Base-by-base conservation (phyloP, 768 basidiomycete species). In the Chalciporus sphaerocephalus region DNA sequence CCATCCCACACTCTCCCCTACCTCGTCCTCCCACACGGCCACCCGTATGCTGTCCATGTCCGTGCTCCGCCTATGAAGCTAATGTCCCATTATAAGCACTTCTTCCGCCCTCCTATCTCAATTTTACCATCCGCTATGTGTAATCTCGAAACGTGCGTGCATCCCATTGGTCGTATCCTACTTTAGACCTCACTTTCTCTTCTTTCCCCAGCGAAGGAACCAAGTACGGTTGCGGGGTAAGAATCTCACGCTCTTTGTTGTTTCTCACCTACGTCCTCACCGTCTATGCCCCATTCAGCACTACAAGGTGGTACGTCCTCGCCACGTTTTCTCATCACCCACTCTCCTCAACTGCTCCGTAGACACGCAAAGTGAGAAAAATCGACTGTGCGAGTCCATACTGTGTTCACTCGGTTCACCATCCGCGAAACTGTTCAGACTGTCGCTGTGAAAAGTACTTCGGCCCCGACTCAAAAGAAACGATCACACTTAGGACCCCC, bases 401-500 rank as follows among this genome's bases (percentile, higher is more conserved):
- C 44, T 78, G 76, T 55, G 57, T 62, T 18, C 63, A 69, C 44
- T 78, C 75, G 4, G 41, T 22, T 1, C 58, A 56, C 22, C 76
- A 78, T 53, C 60, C 67, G 1, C 61, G 58, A n/a, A 65, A 65
- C 23, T 78, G 75, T 52, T 47, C 48, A 37, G 61, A 69, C 42
- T 76, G 74, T 43, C 58, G 54, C 30, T 76, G 76, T 56, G 71
- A 77, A 44, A 65, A 87, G 87, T 87, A 82, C 59, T 73, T 74
- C 54, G 85, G 85, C 17, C 87, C 88, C 1, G 87, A 90, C 55
- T 66, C 67, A 34, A 74, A 72, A 43, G 85, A 91, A 62, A 79
- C 69, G 3, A 72, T 86, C 47, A 78, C 76, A 0, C 56, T 65
- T 18, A 64, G 66, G 38, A 80, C 75, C 2, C 59, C 66, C 44